Evolutionary conservation across 805 yeast genomes (phyloP).

Genomic region (Tetrapisispora fleetii): DNA sequence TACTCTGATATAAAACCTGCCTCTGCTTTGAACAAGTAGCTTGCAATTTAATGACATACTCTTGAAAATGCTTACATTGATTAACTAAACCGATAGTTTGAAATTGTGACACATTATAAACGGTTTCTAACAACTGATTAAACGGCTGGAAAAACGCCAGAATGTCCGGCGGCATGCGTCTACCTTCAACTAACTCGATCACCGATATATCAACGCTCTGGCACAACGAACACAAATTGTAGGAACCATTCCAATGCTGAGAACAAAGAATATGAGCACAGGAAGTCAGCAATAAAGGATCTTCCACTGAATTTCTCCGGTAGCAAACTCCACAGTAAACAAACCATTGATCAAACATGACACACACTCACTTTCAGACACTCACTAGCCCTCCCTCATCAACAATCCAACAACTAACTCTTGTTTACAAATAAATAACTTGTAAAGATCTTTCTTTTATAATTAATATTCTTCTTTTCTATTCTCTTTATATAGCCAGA

Average conservation of each 20-base stretch:
- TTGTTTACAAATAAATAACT: background rate
- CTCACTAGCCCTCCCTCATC: background rate
- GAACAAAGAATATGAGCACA: slow-evolving; percentile 33
- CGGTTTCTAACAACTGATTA: slow-evolving; percentile 15
- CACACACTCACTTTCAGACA: background rate
- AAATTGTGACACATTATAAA: slow-evolving; percentile 23
- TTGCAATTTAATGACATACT: slow-evolving; percentile 14
- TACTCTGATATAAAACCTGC: slow-evolving; percentile 20
- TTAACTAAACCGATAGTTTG: slow-evolving; percentile 19
- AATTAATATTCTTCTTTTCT: background rate
- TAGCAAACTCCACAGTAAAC: slow-evolving; percentile 30
- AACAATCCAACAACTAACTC: background rate
- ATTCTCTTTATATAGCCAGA: background rate
- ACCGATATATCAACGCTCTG: slow-evolving; percentile 14
- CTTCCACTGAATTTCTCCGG: slow-evolving; percentile 10
- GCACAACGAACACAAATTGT: slow-evolving; percentile 15
- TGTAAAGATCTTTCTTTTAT: no score
- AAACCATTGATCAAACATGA: slow-evolving; percentile 23
- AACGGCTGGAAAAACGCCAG: slow-evolving; percentile 21
- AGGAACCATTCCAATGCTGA: slow-evolving; percentile 15
- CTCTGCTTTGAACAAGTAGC: slow-evolving; percentile 23
- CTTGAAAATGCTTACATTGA: slow-evolving; percentile 20
- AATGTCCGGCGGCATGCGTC: slow-evolving; percentile 17
- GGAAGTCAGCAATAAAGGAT: slow-evolving; percentile 28
- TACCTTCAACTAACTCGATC: slow-evolving; percentile 12